Evolutionary conservation across 1,284 basidiomycete genomes (phyloP).

Genomic region (Ustilago curta): DNA sequence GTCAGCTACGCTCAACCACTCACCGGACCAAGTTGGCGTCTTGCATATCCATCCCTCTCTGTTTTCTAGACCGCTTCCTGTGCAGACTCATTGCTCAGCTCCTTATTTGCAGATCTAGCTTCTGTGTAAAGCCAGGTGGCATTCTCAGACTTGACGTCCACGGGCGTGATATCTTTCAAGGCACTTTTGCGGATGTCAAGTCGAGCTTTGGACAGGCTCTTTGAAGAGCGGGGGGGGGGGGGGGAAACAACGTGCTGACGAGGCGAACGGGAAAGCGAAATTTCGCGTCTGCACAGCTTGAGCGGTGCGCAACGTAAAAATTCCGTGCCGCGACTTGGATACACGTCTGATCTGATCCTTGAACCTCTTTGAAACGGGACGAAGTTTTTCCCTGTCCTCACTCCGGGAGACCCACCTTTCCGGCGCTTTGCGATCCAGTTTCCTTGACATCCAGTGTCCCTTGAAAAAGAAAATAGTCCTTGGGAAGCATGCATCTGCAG

Average conservation of each 20-base stretch:
- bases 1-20: background rate
- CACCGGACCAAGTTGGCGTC: background rate
- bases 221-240: no score
- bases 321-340: conserved; percentile 7
- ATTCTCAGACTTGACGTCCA: background rate
- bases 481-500: conserved; percentile 1
- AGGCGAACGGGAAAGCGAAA: conserved; percentile 6
- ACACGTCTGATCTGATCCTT: conserved; percentile 3
- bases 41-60: background rate
- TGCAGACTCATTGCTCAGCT: background rate
- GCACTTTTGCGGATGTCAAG: background rate
- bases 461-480: no score
- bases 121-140: no score
- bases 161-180: no score
- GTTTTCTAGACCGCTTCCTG: background rate
- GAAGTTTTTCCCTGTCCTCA: conserved; percentile 1
- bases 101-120: no score
- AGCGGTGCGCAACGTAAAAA: background rate
- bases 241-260: conserved; percentile 14
- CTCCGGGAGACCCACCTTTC: background rate
- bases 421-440: conserved; percentile 12
- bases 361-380: background rate
- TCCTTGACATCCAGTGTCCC: no score
- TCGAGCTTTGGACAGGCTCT: background rate
- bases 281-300: conserved; percentile 5